Conservation (phyloP, 768 basidiomycete genomes). For the Termitomyces sp. region DNA sequence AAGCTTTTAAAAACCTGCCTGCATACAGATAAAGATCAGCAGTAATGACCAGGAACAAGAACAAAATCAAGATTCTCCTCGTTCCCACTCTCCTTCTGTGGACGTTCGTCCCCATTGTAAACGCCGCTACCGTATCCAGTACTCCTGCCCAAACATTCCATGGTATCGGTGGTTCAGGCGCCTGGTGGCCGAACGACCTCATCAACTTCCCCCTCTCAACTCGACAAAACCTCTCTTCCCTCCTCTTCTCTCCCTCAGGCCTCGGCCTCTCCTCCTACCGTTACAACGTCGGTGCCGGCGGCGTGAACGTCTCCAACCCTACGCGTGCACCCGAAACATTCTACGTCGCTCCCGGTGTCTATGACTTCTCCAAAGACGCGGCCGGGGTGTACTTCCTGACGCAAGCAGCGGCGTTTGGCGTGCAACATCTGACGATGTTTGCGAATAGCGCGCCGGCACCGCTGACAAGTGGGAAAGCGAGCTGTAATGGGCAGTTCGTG, state of each 20-base stretch:
- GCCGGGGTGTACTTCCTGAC: slow-evolving; percentile 38
- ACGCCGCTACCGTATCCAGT: slow-evolving; percentile 25
- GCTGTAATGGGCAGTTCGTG: slow-evolving; percentile 34
- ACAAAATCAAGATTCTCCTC: background rate
- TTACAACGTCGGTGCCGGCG: slow-evolving; percentile 42
- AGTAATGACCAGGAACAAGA: slow-evolving; percentile 7
- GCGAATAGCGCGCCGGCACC: slow-evolving; percentile 39
- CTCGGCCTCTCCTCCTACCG: slow-evolving; percentile 40
- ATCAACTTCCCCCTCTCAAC: slow-evolving; percentile 36
- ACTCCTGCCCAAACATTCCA: slow-evolving; percentile 33
- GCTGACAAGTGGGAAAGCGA: slow-evolving; percentile 31
- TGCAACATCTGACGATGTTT: slow-evolving; percentile 38
- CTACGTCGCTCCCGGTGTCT: slow-evolving; percentile 35
- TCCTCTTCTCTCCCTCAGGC: slow-evolving; percentile 36
- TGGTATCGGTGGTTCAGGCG: slow-evolving; percentile 42
- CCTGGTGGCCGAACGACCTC: slow-evolving; percentile 46
- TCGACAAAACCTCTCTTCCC: slow-evolving; percentile 36
- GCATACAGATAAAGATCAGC: background rate
- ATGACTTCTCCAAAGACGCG: slow-evolving; percentile 36
- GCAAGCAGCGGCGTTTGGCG: slow-evolving; percentile 33
- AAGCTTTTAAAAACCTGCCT: background rate
- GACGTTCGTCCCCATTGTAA: background rate
- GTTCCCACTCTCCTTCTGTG: background rate
- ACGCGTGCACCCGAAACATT: slow-evolving; percentile 34
- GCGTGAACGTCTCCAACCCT: slow-evolving; percentile 38